Conservation (phyloP, 2,329 filamentous ascomycete species). For the Arthrinium phaeospermum region DNA sequence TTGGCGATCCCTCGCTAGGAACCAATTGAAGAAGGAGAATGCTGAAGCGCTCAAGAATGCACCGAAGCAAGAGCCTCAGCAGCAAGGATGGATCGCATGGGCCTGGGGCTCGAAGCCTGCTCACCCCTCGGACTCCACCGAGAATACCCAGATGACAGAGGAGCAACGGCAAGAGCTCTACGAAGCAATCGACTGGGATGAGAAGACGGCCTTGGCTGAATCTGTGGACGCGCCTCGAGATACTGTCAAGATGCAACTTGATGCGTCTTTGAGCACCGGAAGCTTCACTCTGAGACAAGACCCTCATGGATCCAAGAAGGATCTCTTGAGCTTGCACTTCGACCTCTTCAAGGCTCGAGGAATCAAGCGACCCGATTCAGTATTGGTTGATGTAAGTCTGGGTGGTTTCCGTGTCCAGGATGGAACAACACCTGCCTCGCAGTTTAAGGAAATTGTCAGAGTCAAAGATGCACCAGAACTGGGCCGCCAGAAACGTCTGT, state of each 20-base stretch:
- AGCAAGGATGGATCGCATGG: constrained; percentile 91
- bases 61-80: constrained; percentile 60
- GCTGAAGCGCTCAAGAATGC: constrained; percentile 79
- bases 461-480: constrained; percentile 82
- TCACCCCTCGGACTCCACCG: constrained; percentile 64
- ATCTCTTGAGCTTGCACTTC: constrained; percentile 90
- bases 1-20: constrained; percentile 93
- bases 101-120: constrained; percentile 81
- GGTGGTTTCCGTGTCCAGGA: constrained; percentile 95
- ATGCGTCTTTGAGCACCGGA: constrained; percentile 91
- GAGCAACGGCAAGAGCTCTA: constrained; percentile 97
- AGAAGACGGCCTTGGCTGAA: constrained; percentile 88
- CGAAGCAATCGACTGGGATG: constrained; percentile 97
- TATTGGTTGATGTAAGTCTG: constrained; percentile 86
- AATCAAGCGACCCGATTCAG: constrained; percentile 87
- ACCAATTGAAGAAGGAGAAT: constrained; percentile 94
- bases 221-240: constrained; percentile 90
- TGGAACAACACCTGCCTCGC: constrained; percentile 87
- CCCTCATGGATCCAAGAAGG: constrained; percentile 76
- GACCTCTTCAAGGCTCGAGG: constrained; percentile 93
- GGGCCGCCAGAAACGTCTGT: constrained; percentile 53
- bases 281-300: constrained; percentile 93
- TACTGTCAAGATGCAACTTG: constrained; percentile 89
- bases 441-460: constrained; percentile 93
- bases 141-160: constrained; percentile 89